Base-by-base conservation (phyloP, 2,329 filamentous ascomycete species). In the Falciphora oryzae region DNA sequence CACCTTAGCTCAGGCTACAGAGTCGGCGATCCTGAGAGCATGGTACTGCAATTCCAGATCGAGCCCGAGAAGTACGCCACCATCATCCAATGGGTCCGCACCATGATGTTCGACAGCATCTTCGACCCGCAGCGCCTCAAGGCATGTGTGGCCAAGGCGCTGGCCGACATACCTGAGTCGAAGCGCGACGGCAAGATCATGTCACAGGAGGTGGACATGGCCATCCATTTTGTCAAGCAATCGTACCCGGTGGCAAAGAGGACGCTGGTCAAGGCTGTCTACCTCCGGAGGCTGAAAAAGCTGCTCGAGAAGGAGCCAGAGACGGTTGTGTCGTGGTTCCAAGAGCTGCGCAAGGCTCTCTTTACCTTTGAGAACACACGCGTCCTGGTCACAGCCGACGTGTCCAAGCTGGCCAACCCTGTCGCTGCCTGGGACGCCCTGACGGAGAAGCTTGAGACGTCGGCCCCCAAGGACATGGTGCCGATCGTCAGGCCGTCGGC, bases 141-240 rank as follows among this genome's bases (percentile, higher is more conserved):
- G 69, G 85, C 91, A 68, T 80, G 82, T 28, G 79, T 96, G 22
- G 88, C 88, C 65, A 96, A 97, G 75, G 86, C 96, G 59, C 82
- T 97, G 25, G 93, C 93, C 3, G 94, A 98, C 70, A 89, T 99
- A 25, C 95, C 95, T 0, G 93, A 97, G 73, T 83, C 88, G 63
- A 99, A 98, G 81, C 91, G 95, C 57, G 91, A 90, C 70, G 95
- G 95, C 1, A 85, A 88, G 65, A 79, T 80, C 57, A 89, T 89
- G 87, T 79, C 85, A 4, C 79, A 78, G 64, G 85, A 88, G 67
- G 81, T 89, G 65, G 86, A 95, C 70, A 85, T 88, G 67, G 92
- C 94, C 77, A 85, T 96, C 28, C 92, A 97, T 74, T 87, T 91
- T 71, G 84, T 89, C n/a, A 84, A 85, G 35, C 86, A 91, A 29